Percentiles rank a stretch among this genome's conserved stretches.
Evolutionary conservation across 1,284 basidiomycete species (phyloP).

Genomic region (Boletus smithii): DNA sequence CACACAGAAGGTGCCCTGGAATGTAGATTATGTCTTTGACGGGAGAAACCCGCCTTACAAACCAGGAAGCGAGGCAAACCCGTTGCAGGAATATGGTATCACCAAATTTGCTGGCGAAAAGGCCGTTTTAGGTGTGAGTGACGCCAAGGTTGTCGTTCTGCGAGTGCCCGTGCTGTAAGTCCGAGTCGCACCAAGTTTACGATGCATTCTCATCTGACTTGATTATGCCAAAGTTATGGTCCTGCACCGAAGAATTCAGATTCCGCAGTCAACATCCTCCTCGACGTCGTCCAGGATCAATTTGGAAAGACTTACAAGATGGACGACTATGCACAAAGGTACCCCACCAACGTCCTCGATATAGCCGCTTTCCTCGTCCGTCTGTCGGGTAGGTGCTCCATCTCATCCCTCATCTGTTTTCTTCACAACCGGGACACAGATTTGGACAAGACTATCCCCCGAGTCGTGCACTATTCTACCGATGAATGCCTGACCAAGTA

Average conservation of each 20-base stretch:
- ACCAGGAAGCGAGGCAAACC: slow-evolving; percentile 63
- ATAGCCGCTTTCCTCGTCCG: slow-evolving; percentile 73
- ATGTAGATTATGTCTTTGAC: slow-evolving; percentile 80
- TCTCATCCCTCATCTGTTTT: neutral
- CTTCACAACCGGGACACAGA: slow-evolving; percentile 24
- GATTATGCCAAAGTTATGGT: slow-evolving; percentile 59
- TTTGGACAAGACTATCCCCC: slow-evolving; percentile 47
- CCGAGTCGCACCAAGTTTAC: slow-evolving; percentile 4
- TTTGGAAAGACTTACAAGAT: slow-evolving; percentile 78
- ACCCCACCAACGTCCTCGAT: slow-evolving; percentile 76
- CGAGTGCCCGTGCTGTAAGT: slow-evolving; percentile 79
- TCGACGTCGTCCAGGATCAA: slow-evolving; percentile 76
- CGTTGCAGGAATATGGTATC: slow-evolving; percentile 73
- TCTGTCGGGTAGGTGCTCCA: slow-evolving; percentile 48
- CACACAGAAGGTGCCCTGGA: slow-evolving; percentile 8
- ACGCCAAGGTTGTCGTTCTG: slow-evolving; percentile 58
- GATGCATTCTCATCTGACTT: neutral
- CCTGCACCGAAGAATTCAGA: slow-evolving; percentile 74
- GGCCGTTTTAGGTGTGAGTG: slow-evolving; percentile 53
- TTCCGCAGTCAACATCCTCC: slow-evolving; percentile 73
- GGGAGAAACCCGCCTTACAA: slow-evolving; percentile 78
- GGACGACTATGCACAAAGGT: slow-evolving; percentile 83
- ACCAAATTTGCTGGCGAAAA: slow-evolving; percentile 77
- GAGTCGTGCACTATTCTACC: slow-evolving; percentile 73
- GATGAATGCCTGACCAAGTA: slow-evolving; percentile 81